Evolutionary conservation across 768 basidiomycete species (phyloP).

Genomic region (Phylloporus arenicola): DNA sequence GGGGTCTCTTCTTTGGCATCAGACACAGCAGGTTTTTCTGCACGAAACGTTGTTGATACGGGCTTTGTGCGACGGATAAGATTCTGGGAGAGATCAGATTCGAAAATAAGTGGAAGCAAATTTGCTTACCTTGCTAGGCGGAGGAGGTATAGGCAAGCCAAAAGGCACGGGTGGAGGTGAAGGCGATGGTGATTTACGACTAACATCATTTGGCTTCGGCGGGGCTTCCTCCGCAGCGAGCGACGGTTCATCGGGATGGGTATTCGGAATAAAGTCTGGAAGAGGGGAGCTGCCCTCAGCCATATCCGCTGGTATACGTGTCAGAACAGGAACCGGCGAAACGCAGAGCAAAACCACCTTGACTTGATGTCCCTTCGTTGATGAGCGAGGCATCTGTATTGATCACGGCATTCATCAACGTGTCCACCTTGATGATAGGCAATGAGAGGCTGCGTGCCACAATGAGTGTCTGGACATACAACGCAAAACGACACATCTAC

Average conservation of each 20-base stretch:
- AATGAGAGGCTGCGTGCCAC: slow-evolving; percentile 33
- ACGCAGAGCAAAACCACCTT: slow-evolving; percentile 12
- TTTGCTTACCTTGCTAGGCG: slow-evolving; percentile 18
- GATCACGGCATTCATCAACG: slow-evolving; percentile 49
- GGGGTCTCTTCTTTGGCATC: slow-evolving; percentile 9
- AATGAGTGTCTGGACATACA: slow-evolving; percentile 3
- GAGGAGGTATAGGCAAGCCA: slow-evolving; percentile 20
- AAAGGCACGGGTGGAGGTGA: slow-evolving; percentile 19
- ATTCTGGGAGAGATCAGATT: slow-evolving; percentile 9
- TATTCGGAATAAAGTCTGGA: slow-evolving; percentile 49
- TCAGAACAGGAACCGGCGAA: neutral
- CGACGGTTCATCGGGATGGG: slow-evolving; percentile 47
- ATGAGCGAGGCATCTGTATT: slow-evolving; percentile 33
- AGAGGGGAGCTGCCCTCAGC: slow-evolving; percentile 32
- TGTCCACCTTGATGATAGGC: slow-evolving; percentile 40
- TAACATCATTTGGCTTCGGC: slow-evolving; percentile 11
- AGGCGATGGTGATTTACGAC: slow-evolving; percentile 8
- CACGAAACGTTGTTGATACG: slow-evolving; percentile 8
- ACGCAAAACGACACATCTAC: slow-evolving; percentile 31
- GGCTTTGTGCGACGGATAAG: slow-evolving; percentile 22
- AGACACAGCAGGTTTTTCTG: slow-evolving; percentile 3
- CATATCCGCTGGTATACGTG: neutral
- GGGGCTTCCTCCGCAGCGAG: slow-evolving; percentile 21
- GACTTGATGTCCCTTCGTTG: slow-evolving; percentile 14
- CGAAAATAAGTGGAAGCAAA: neutral